phyloP scores from a whole-genome alignment of 192 early-diverging fungal species.

The Podila minutissima region DNA sequence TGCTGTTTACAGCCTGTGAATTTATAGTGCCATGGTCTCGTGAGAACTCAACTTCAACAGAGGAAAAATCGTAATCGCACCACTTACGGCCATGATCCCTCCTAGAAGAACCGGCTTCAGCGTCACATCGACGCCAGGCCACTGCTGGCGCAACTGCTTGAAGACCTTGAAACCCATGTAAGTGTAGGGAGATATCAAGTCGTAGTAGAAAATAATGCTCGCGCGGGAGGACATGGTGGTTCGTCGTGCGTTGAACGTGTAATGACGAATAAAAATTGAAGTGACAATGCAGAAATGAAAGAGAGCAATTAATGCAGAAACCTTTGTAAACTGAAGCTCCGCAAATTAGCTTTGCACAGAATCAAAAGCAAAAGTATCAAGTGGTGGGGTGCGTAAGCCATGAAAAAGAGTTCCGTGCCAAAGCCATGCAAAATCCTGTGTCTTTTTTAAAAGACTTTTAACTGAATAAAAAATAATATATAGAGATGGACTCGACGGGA shows the following conservation, averaged over 20 bases:
- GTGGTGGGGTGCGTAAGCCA: too few species aligned
- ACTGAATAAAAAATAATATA: too few species aligned
- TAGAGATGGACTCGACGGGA: too few species aligned
- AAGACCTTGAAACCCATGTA: slow-evolving; percentile 45
- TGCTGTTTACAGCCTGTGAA: slow-evolving; percentile 18
- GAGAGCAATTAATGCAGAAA: too few species aligned
- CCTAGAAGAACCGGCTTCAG: slow-evolving; percentile 39
- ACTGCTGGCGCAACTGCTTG: slow-evolving; percentile 26
- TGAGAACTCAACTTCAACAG: neutral
- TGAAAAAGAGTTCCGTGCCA: too few species aligned
- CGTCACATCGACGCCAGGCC: slow-evolving; percentile 30
- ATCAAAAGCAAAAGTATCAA: too few species aligned
- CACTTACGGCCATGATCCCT: slow-evolving; percentile 37
- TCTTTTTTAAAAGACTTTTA: too few species aligned
- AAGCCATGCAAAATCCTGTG: too few species aligned
- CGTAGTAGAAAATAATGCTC: slow-evolving; percentile 37
- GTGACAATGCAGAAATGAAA: too few species aligned
- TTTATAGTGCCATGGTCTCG: neutral
- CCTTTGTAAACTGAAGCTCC: too few species aligned
- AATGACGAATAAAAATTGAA: neutral
- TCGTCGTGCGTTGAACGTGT: neutral
- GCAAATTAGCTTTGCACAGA: too few species aligned
- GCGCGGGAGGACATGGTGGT: slow-evolving; percentile 16
- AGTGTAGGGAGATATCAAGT: slow-evolving; percentile 43
- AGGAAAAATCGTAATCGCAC: neutral